phyloP scores from a whole-genome alignment of 768 basidiomycete genomes.

The Naematelia encephala region DNA sequence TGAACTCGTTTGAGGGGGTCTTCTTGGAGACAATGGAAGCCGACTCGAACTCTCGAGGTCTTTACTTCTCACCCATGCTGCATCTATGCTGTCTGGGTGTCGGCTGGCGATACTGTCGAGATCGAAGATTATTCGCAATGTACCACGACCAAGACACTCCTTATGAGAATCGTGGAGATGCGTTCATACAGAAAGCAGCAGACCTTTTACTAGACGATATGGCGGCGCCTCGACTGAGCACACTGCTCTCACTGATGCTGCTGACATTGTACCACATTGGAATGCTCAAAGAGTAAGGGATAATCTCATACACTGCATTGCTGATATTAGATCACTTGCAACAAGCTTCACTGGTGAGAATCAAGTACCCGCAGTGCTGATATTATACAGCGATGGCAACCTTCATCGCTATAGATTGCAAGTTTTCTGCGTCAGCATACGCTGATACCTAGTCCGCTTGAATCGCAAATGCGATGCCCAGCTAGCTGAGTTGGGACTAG shows the following conservation, averaged over 20 bases:
- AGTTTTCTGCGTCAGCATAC: too few relatives aligned
- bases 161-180: not conserved
- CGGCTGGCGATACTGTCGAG: not conserved
- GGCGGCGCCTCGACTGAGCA: slow-evolving; percentile 2
- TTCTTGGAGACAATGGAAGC: not conserved
- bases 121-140: not conserved
- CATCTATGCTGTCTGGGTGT: not conserved
- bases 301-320: too few relatives aligned
- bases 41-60: not conserved
- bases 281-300: slow-evolving; percentile 1
- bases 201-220: not conserved
- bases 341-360: too few relatives aligned
- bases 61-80: not conserved
- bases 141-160: too few relatives aligned
- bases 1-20: not conserved
- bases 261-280: not conserved
- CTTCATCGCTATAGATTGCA: too few relatives aligned
- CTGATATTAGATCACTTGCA: too few relatives aligned
- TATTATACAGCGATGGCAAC: too few relatives aligned
- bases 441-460: slow-evolving; percentile 1
- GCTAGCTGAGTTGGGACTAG: not conserved
- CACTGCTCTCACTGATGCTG: not conserved
- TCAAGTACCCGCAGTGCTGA: too few relatives aligned
- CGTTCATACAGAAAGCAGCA: not conserved
- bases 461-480: not conserved